Base-by-base conservation (phyloP, 2,329 filamentous ascomycete genomes). In the Fusarium sp. region DNA sequence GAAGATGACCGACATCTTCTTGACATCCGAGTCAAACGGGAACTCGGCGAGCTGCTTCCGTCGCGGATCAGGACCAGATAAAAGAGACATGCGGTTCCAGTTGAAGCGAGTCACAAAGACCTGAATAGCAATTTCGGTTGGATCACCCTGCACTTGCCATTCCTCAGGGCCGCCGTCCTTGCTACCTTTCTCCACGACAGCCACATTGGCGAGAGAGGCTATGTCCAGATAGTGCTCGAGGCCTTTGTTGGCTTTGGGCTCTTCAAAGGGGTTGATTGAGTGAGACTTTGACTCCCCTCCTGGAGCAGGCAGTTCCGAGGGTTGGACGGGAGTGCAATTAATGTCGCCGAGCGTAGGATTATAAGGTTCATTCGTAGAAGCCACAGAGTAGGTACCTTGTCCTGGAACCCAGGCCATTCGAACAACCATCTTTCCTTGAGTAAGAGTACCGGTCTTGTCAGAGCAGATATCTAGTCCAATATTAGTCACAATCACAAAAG, bases 1-100 rank as follows among this genome's bases (percentile, higher is more conserved):
- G 76, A 90, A 91, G 48, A 92, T 88, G 32, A 92, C 89, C 0
- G 90, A 91, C 91, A 93, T 93, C 72, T 90, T 91, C 82, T 93
- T 93, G 66, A 93, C 86, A 58, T 87, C 87, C 0, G 90, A 92
- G 74, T 93, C 91, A 72, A 93, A 93, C 0, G 90, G 90, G 59
- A 91, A 92, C 72, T 93, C 91, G 2, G 88, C 87, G 21, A 89
- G 78, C 66, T 90, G 85, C 25, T 80, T 81, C 88, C 88, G 90
- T 37, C 80, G 68, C 1, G 86, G 80, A 8, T 76, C 79, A 0
- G 85, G 79, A 9, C 83, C 85, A 8, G 82, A 79, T 0, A 84
- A 85, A 65, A 86, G 85, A 20, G 80, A 80, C 18, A 84, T 80
- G 8, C 87, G 83, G 63, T 89, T 89, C 83, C 87, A 88, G 55